A percentile compares a stretch with the other conserved stretches of the same genome.
These are phyloP conservation scores for Zygosaccharomyces sapae DNA, from an alignment of 1,139 yeast genomes.

Conservation along the genomic window DNA sequence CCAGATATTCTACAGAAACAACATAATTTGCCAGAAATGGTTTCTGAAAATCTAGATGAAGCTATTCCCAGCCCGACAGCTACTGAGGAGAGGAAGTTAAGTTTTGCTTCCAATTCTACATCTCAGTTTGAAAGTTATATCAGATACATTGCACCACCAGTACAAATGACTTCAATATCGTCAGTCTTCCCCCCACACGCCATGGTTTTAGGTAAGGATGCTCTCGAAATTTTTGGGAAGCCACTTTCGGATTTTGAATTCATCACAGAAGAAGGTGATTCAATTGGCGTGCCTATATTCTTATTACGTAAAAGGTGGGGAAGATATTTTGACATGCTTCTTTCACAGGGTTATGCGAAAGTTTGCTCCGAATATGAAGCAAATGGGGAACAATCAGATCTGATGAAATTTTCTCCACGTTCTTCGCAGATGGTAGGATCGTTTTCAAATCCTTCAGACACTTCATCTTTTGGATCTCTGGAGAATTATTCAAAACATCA, in stretches of 20 bases:
- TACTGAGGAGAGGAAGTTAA: slow-evolving; percentile 11
- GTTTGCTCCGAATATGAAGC: slow-evolving; percentile 23
- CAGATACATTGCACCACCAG: slow-evolving; percentile 69
- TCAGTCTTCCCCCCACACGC: slow-evolving; percentile 74
- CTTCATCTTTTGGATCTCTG: slow-evolving; percentile 34
- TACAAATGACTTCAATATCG: slow-evolving; percentile 59
- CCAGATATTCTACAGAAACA: not conserved
- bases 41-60: not conserved
- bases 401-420: slow-evolving; percentile 17
- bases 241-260: slow-evolving; percentile 67
- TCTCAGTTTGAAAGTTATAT: slow-evolving; percentile 61
- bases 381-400: slow-evolving; percentile 14
- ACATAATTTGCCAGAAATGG: slow-evolving; percentile 9
- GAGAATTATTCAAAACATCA: slow-evolving; percentile 30
- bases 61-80: not conserved
- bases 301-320: slow-evolving; percentile 75
- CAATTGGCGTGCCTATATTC: slow-evolving; percentile 56
- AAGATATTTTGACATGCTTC: slow-evolving; percentile 53
- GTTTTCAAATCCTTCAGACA: slow-evolving; percentile 11
- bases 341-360: slow-evolving; percentile 58
- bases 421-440: slow-evolving; percentile 15
- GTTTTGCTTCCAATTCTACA: slow-evolving; percentile 21
- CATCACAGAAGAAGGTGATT: slow-evolving; percentile 61
- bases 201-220: slow-evolving; percentile 68
- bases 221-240: slow-evolving; percentile 62